Evolutionary conservation across 805 yeast genomes (phyloP), one percentile per base, ranked within the genome.

Genomic region (Yarrowia hollandica): DNA sequence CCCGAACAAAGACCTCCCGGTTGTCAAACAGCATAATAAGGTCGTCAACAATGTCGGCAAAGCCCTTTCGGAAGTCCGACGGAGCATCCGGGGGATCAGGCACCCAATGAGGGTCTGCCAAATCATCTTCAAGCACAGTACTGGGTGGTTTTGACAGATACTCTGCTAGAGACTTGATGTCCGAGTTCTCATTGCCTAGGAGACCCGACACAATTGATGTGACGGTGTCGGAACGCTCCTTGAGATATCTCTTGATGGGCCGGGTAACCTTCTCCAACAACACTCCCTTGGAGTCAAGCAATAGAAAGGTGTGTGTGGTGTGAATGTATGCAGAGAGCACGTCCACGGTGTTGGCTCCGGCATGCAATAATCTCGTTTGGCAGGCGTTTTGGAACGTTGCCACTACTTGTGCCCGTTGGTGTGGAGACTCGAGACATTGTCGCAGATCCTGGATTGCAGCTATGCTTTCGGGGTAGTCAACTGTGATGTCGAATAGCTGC

Each of bases 51-150:
- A 84, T 79, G 66, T 88, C 96, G 38, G 81, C 79, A 3, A 62
- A 52, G 10, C 77, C 79, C 61, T 82, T 81, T 42, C 81, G 79
- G 72, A 87, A 90, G 69, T 89, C 96, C 0, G 91, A 88, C n/a
- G 90, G 79, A 0, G 96, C 95, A 72, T 90, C 96, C 14, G 88
- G 79, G 0, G 96, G 96, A 64, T 88, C 96, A 0, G 96, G 96
- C 8, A 70, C 69, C 96, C 96, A 89, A 46, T 79, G 74, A 2
- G 82, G 66, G 63, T 80, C 83, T 10, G 74, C 64, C 50, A 75
- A 67, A 35, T 78, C 82, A 39, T 80, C 82, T 5, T 60, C 64
- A 12, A 58, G 61, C 16, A 28, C 50, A 6, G 62, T 60, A 12
- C 60, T 60, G 1, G 66, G 62, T 4, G 41, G 61, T 30, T 41